phyloP scores from a whole-genome alignment of 2,329 filamentous ascomycete species.

The Diaporthe longicolla region DNA sequence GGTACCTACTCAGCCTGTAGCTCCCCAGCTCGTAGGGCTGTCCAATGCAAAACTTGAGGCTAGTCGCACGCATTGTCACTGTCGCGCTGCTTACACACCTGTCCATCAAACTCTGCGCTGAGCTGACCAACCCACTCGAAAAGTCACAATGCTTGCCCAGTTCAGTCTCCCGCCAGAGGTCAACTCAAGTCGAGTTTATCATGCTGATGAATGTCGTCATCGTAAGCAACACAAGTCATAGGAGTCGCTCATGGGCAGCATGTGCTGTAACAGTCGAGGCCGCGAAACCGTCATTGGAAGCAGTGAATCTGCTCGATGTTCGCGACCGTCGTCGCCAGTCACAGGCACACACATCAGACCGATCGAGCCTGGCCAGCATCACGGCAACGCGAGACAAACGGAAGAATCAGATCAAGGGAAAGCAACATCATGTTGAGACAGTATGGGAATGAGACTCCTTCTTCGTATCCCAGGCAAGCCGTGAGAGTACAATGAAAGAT shows the following conservation, averaged over 20 bases:
- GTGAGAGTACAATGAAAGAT: conserved; percentile 69
- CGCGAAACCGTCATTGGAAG: background rate
- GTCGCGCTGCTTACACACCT: background rate
- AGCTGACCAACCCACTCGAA: background rate
- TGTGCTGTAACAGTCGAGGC: background rate
- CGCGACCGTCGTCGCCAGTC: background rate
- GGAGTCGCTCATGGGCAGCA: background rate
- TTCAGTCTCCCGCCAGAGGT: background rate
- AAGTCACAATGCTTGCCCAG: background rate
- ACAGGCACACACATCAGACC: background rate
- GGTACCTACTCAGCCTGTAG: background rate
- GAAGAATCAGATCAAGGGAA: no score
- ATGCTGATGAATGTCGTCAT: background rate
- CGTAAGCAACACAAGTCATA: background rate
- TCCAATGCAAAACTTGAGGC: background rate
- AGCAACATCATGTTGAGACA: background rate
- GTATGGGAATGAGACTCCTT: conserved; percentile 54
- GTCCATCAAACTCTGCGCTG: background rate
- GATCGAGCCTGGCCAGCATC: background rate
- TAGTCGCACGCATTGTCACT: background rate
- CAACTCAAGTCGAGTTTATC: background rate
- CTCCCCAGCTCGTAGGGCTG: conserved; percentile 17
- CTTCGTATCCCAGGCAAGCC: conserved; percentile 68
- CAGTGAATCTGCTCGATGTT: background rate
- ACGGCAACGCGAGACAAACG: background rate